Base-by-base conservation (phyloP, 306 rosid species). In the Pterocarpus macrocarpus region DNA sequence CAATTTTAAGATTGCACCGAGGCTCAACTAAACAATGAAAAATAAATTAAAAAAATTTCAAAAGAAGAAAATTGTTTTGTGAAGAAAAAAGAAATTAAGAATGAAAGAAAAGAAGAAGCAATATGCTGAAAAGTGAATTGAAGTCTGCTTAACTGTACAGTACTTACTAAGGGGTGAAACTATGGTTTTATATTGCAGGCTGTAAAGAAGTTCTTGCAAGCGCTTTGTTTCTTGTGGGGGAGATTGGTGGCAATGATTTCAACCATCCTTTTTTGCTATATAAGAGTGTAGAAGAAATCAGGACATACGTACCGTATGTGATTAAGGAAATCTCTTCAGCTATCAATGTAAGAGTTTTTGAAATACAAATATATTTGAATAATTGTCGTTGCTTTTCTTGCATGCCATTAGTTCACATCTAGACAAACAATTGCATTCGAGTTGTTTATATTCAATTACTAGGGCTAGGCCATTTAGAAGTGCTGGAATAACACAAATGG, bases 241-340 rank as follows among this genome's bases (percentile, higher is more conserved):
- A 85, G 77, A 85, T 87, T 30, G 90, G 89, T 43, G 88, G 87
- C 67, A 82, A 87, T 61, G 90, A 87, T 58, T 79, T 82, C 62
- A 87, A 79, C 49, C 10, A 52, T 62, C 52, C 87, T 7, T 41
- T 85, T 6, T 36, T 50, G 2, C 3, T 4, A 0, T 7, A 11
- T 38, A 81, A 14, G 28, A 36, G 47, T 33, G 15, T 71, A 6
- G 79, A 71, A 59, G 80, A 53, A 36, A 55, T 85, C 55, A 71
- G 30, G 33, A 52, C 81, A 35, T 63, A 50, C 16, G 87, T 82
- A 3, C 85, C 83, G 4, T 5, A 7, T 1, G 77, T 79, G 38
- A 56, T 79, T 34, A 58, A 58, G n/a, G 49, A n/a, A 57, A 79
- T 79, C 77, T n/a, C 63, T 69, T 44, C 61, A n/a, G 71, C 83